phyloP scores from a whole-genome alignment of 1,284 basidiomycete species.

The Ceratobasidium sp. region DNA sequence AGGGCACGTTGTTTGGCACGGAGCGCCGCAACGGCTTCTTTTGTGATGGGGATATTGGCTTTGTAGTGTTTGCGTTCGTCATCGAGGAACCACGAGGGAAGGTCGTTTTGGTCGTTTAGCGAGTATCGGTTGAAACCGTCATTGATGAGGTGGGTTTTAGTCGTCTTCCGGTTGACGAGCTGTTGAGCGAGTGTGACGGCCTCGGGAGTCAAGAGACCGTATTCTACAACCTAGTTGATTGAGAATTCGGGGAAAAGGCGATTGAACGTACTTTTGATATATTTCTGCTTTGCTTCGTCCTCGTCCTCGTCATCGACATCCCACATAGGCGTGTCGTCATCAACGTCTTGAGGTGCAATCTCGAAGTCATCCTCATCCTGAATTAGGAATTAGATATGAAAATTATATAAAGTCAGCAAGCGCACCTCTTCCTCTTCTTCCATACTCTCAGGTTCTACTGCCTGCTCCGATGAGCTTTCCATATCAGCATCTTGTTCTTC shows the following conservation, averaged over 20 bases:
- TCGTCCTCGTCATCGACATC: slow-evolving; percentile 80
- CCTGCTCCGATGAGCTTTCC: slow-evolving; percentile 50
- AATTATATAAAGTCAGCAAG: no score
- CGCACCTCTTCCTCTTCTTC: slow-evolving; percentile 53
- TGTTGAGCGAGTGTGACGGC: slow-evolving; percentile 92
- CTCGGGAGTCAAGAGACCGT: slow-evolving; percentile 89
- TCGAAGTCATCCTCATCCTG: slow-evolving; percentile 68
- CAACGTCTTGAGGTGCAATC: slow-evolving; percentile 70
- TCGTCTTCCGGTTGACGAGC: slow-evolving; percentile 91
- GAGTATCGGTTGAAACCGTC: slow-evolving; percentile 96
- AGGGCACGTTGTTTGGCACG: slow-evolving; percentile 91
- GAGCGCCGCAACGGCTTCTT: slow-evolving; percentile 89
- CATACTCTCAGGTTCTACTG: slow-evolving; percentile 48
- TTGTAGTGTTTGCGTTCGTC: slow-evolving; percentile 96
- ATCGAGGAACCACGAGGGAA: slow-evolving; percentile 97
- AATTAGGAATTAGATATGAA: background rate
- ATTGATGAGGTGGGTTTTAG: slow-evolving; percentile 88
- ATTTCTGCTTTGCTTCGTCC: slow-evolving; percentile 73
- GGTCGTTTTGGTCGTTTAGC: slow-evolving; percentile 87
- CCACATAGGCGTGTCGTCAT: slow-evolving; percentile 77
- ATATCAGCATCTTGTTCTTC: slow-evolving; percentile 51
- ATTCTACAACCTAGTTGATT: slow-evolving; percentile 58
- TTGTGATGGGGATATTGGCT: slow-evolving; percentile 93
- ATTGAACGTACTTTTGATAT: slow-evolving; percentile 69
- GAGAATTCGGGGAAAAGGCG: slow-evolving; percentile 37